Base-by-base conservation (phyloP, 768 basidiomycete species). In the Megacollybia marginata region DNA sequence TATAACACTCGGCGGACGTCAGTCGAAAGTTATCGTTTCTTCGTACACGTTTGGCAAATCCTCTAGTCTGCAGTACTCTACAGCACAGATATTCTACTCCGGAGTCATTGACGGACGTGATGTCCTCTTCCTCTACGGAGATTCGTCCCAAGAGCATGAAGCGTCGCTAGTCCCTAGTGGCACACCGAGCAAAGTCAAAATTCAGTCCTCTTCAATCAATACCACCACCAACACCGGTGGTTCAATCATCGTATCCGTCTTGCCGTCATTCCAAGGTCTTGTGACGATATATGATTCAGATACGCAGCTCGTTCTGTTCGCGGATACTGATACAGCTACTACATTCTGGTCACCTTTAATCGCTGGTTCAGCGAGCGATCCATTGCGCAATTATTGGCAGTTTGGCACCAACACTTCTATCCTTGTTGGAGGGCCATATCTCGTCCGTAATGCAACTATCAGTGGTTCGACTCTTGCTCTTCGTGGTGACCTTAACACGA, bases 341-440 rank as follows among this genome's bases (percentile, higher is more conserved):
- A 83, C 82, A 0, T 88, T 89, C 69, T 92, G 85, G 82, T 72
- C 83, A 5, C 91, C 91, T 1, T 73, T 78, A 15, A 70, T 91
- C 40, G 63, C 81, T 5, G 65, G 67, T 1, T 54, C 59, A 6
- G 54, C 62, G 5, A 63, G 59, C 4, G 65, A 72, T 31, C 68
- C 73, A 11, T 71, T 83, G 49, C 68, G 68, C 38, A 79, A 77
- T 55, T 90, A 72, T 70, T 91, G 84, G 83, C 72, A 79, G 47
- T 67, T 88, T 46, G 88, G 89, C 23, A 82, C 84, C 19, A 89
- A 90, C 56, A 61, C 72, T 4, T 79, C 83, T 10, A 70, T 86
- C 20, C 69, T 92, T 1, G 72, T 85, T 20, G 78, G 78, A 18
- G 83, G 83, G 0, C 83, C 83, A 0, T 78, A 83, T 55, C 73